phyloP scores from a whole-genome alignment of 1,284 basidiomycete genomes.

The Cutaneotrichosporon dermatis region DNA sequence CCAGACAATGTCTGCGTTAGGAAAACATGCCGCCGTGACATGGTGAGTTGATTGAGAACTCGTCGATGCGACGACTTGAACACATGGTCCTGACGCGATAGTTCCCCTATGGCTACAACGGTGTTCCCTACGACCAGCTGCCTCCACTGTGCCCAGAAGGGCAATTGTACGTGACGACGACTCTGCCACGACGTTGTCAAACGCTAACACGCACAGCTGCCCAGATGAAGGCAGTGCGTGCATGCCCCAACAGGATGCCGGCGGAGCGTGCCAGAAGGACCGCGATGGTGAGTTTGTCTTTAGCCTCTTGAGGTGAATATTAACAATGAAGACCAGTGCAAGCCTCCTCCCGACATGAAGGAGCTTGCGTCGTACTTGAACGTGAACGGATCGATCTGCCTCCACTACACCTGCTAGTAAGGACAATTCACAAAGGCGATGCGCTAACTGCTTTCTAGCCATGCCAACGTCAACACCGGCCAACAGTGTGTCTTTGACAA shows the following conservation, averaged over 20 bases:
- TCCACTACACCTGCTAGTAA: conserved; percentile 74
- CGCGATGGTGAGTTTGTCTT: conserved; percentile 64
- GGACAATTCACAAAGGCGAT: conserved; percentile 34
- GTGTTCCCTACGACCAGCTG: conserved; percentile 47
- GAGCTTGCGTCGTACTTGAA: conserved; percentile 67
- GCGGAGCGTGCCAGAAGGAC: conserved; percentile 73
- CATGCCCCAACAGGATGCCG: conserved; percentile 59
- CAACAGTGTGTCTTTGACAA: conserved; percentile 69
- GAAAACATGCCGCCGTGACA: conserved; percentile 69
- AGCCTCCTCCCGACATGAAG: conserved; percentile 59
- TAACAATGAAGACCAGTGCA: conserved; percentile 62
- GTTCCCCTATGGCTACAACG: conserved; percentile 49
- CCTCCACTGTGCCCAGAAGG: conserved; percentile 59
- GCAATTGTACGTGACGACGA: too few relatives aligned
- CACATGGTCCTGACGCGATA: conserved; percentile 9
- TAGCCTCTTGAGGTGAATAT: not conserved
- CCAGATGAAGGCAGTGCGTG: conserved; percentile 77
- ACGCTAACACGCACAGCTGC: conserved; percentile 56
- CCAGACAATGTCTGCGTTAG: conserved; percentile 57
- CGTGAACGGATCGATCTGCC: conserved; percentile 72
- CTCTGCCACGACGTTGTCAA: conserved; percentile 53
- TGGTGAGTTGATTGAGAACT: conserved; percentile 48
- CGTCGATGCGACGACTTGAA: not conserved
- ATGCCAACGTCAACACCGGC: conserved; percentile 65
- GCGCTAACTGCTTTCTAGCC: conserved; percentile 52